Percentiles rank a stretch among this genome's conserved stretches.
Conservation (phyloP, 1,284 basidiomycete genomes). For the Fereydounia khargensis region DNA sequence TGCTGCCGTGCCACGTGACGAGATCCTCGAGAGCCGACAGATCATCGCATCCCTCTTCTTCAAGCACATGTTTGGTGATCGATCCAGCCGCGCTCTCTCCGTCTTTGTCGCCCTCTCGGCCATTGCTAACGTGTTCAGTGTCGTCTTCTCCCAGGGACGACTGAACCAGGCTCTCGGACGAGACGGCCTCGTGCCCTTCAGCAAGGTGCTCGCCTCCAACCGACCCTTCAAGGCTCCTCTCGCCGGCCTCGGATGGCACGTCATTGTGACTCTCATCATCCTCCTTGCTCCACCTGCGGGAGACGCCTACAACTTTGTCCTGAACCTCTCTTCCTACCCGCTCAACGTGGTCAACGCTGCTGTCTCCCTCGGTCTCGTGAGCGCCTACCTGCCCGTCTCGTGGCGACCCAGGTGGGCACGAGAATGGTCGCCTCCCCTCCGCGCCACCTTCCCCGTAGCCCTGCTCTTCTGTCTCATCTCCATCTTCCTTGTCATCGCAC, state of each 20-base stretch:
- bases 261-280: slow-evolving; percentile 61
- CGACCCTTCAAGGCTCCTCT: slow-evolving; percentile 62
- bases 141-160: slow-evolving; percentile 61
- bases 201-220: slow-evolving; percentile 61
- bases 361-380: slow-evolving; percentile 65
- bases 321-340: slow-evolving; percentile 66
- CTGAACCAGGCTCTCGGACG: slow-evolving; percentile 65
- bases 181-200: slow-evolving; percentile 63
- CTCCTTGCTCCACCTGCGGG: slow-evolving; percentile 64
- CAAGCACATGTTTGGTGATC: slow-evolving; percentile 63
- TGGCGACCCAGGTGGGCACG: slow-evolving; percentile 17
- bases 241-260: slow-evolving; percentile 61
- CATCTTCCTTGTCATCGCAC: slow-evolving; percentile 64
- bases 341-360: slow-evolving; percentile 61
- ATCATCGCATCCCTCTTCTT: slow-evolving; percentile 66
- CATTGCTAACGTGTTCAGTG: slow-evolving; percentile 60
- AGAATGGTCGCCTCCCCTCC: slow-evolving; percentile 41
- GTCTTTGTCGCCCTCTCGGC: slow-evolving; percentile 64
- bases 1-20: slow-evolving; percentile 61
- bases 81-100: slow-evolving; percentile 62
- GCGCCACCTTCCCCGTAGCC: slow-evolving; percentile 61
- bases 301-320: slow-evolving; percentile 64
- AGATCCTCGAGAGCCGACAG: slow-evolving; percentile 61
- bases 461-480: slow-evolving; percentile 65
- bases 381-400: slow-evolving; percentile 26